Evolutionary conservation across 805 yeast species (phyloP).

Genomic region (Ogataea neopini): DNA sequence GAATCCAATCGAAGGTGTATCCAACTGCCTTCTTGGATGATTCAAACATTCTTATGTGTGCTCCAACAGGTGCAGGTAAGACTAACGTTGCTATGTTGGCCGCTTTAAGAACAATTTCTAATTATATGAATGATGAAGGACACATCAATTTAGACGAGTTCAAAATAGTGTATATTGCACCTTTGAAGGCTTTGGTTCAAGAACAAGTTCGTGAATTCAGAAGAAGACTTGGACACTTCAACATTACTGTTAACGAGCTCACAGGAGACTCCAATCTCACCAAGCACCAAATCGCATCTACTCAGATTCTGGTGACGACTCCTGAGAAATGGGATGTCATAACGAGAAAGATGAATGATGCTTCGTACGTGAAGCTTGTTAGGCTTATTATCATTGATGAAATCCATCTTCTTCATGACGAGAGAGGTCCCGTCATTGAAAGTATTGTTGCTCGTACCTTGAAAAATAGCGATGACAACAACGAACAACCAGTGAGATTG

Average conservation of each 20-base stretch:
- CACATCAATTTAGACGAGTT: conserved; percentile 54
- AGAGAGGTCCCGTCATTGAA: conserved; percentile 93
- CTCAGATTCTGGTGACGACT: conserved; percentile 86
- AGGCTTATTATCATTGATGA: conserved; percentile 83
- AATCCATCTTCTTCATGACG: conserved; percentile 89
- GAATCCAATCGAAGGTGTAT: conserved; percentile 80
- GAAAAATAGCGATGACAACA: conserved; percentile 46
- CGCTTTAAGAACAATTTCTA: conserved; percentile 59
- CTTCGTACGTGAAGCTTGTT: conserved; percentile 63
- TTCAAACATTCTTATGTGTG: conserved; percentile 79
- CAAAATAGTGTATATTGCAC: conserved; percentile 88
- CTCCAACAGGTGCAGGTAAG: conserved; percentile 99
- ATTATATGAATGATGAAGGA: conserved; percentile 51
- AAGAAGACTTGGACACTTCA: conserved; percentile 62
- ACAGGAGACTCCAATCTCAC: conserved; percentile 88
- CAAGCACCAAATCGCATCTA: conserved; percentile 69
- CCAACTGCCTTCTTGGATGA: conserved; percentile 77
- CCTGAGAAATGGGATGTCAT: conserved; percentile 98
- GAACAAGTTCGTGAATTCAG: conserved; percentile 89
- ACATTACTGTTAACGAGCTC: conserved; percentile 75
- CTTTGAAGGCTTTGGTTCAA: conserved; percentile 91
- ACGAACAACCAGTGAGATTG: conserved; percentile 52
- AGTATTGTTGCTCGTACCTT: conserved; percentile 78
- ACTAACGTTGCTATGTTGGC: conserved; percentile 94
- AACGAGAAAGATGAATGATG: conserved; percentile 76